Evolutionary conservation across 164 flowering plant species (phyloP), one percentile per base, ranked within the genome.

Genomic region (Vitis labrusca): DNA sequence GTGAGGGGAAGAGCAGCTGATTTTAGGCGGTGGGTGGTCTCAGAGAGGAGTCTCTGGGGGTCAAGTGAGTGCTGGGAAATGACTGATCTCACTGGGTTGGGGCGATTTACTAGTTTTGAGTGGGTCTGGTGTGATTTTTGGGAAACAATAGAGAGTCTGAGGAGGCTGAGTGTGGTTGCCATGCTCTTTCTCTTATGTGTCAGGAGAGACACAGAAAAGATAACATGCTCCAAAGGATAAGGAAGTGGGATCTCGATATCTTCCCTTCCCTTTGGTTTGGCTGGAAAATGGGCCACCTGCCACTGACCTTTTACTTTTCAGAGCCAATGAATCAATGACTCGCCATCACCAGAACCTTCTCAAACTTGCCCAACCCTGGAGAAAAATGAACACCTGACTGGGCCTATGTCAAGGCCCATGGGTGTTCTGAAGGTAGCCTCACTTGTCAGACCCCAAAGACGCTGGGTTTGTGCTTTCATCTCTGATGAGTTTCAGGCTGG

Each of bases 1-100:
- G 88, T 53, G 52, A 86, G 79, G 58, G 92, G 85, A 56, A 89
- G 80, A 58, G 90, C 32, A 59, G 78, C 73, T 5, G 82, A 69
- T 59, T 72, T 80, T 6, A 86, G 73, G 2, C 66, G 74, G 19
- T 74, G 68, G 51, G 64, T 15, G 13, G 74, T 63, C 23, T 72
- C 64, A n/a, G 32, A 52, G 56, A 77, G 29, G 58, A 78, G 74
- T 52, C 63, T 60, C 61, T 71, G 73, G 15, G 74, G 71, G 71
- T 51, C 10, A 3, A 68, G 17, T 27, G 75, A 64, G 61, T 47
- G 27, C 27, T 58, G 54, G 14, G 63, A 16, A 48, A 55, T 8
- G 64, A 2, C 63, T 55, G 53, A 57, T 71, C 65, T 72, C 5
- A 65, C 52, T 30, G 77, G 60, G 61, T 49, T 71, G 77, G 73